Percentiles rank a stretch among this genome's conserved stretches.
Evolutionary conservation across 371 early-diverging fungal genomes (phyloP).

Genomic region (Sporodiniella umbellata): DNA sequence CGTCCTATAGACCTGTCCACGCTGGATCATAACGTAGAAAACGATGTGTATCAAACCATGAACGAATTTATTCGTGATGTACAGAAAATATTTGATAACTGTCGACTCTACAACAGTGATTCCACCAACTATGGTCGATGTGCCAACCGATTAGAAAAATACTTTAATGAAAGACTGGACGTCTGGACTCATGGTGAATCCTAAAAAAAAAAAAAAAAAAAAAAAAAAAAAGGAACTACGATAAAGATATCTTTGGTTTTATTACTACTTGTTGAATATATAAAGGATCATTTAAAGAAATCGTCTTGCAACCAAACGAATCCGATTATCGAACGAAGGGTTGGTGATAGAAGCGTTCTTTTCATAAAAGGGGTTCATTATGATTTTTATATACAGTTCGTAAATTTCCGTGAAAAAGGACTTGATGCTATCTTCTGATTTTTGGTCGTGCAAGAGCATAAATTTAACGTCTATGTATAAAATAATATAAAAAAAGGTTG

Average conservation of each 20-base stretch:
- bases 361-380: conserved; percentile 91
- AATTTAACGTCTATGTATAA: conserved; percentile 68
- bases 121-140: conserved; percentile 65
- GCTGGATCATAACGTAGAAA: conserved; percentile 53
- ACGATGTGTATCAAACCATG: conserved; percentile 37
- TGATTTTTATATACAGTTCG: conserved; percentile 88
- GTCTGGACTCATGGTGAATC: conserved; percentile 27
- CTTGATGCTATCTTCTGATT: conserved; percentile 85
- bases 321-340: conserved; percentile 78
- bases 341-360: conserved; percentile 77
- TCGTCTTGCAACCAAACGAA: conserved; percentile 73
- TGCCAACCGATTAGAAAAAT: conserved; percentile 54
- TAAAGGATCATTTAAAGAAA: conserved; percentile 52
- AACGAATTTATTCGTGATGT: conserved; percentile 34
- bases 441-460: conserved; percentile 89
- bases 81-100: conserved; percentile 42
- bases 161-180: conserved; percentile 41
- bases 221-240: too few species aligned
- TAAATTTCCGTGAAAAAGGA: conserved; percentile 89
- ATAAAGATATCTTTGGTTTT: too few species aligned
- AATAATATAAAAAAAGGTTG: background rate
- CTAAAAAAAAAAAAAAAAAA: too few species aligned
- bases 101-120: conserved; percentile 61
- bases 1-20: conserved; percentile 64
- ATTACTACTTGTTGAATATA: background rate